These are phyloP conservation scores for Annulohypoxylon stygium DNA, from an alignment of 495 filamentous ascomycete species.

Conservation along the genomic window DNA sequence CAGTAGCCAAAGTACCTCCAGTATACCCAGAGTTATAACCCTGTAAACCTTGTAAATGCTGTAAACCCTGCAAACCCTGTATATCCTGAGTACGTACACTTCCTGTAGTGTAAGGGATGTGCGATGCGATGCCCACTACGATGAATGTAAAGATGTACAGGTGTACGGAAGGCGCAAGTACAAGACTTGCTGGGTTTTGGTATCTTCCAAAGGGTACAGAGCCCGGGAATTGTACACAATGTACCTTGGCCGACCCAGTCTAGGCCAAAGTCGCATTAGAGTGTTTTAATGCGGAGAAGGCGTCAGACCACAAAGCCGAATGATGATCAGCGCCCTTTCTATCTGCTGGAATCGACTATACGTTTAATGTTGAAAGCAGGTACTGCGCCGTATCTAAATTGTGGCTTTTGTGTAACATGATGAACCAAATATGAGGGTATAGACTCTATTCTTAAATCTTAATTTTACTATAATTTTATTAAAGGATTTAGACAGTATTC, in stretches of 20 bases:
- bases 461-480: neutral
- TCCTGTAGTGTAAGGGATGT: conserved; percentile 15
- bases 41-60: too few relatives aligned
- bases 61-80: too few relatives aligned
- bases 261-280: conserved; percentile 28
- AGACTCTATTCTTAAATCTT: neutral
- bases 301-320: conserved; percentile 44
- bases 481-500: neutral
- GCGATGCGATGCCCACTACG: neutral
- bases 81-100: neutral
- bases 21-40: neutral
- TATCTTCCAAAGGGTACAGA: neutral
- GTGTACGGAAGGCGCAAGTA: conserved; percentile 1
- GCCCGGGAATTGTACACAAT: neutral
- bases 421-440: neutral
- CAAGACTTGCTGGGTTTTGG: neutral
- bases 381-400: conserved; percentile 5
- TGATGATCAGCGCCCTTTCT: conserved; percentile 33
- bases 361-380: neutral
- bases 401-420: conserved; percentile 31
- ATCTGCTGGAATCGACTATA: conserved; percentile 17
- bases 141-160: neutral
- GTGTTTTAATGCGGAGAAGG: conserved; percentile 40
- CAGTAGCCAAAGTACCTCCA: conserved; percentile 2
- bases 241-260: conserved; percentile 1